Conservation (phyloP, 192 early-diverging fungal genomes). For the Coemansia sp. region DNA sequence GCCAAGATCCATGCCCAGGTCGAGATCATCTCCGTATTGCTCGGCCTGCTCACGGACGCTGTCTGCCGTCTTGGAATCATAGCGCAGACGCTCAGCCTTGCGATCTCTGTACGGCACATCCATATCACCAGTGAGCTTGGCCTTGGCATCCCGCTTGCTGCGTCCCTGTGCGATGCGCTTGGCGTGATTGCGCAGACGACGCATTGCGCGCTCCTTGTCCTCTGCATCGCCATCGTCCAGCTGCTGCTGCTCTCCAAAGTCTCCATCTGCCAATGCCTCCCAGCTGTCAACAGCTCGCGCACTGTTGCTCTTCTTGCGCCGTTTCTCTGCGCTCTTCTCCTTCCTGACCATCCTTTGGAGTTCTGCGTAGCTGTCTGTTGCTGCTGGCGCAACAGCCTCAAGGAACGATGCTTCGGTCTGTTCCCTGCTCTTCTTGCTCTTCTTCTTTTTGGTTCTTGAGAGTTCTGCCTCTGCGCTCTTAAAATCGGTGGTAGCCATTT, state of each 20-base stretch:
- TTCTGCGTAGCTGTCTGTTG: constrained; percentile 53
- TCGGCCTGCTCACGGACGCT: constrained; percentile 19
- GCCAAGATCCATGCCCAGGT: constrained; percentile 47
- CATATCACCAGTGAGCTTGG: constrained; percentile 67
- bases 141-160: constrained; percentile 36
- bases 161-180: constrained; percentile 43
- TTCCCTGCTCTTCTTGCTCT: constrained; percentile 10
- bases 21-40: constrained; percentile 56
- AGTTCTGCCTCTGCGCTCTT: background rate
- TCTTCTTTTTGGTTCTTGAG: constrained; percentile 18
- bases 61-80: constrained; percentile 23
- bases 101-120: constrained; percentile 81
- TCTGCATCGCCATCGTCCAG: constrained; percentile 75
- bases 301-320: constrained; percentile 13
- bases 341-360: constrained; percentile 36
- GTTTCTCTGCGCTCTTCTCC: constrained; percentile 12
- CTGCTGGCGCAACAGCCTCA: background rate
- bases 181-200: constrained; percentile 50
- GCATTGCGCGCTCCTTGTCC: constrained; percentile 70
- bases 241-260: constrained; percentile 77
- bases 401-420: constrained; percentile 8
- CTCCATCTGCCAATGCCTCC: constrained; percentile 54
- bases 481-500: constrained; percentile 23
- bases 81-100: constrained; percentile 26
- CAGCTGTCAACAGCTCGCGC: constrained; percentile 13